Evolutionary conservation across 2,329 filamentous ascomycete genomes (phyloP), one percentile per base, ranked within the genome.

Genomic region (Fusarium algeriense): DNA sequence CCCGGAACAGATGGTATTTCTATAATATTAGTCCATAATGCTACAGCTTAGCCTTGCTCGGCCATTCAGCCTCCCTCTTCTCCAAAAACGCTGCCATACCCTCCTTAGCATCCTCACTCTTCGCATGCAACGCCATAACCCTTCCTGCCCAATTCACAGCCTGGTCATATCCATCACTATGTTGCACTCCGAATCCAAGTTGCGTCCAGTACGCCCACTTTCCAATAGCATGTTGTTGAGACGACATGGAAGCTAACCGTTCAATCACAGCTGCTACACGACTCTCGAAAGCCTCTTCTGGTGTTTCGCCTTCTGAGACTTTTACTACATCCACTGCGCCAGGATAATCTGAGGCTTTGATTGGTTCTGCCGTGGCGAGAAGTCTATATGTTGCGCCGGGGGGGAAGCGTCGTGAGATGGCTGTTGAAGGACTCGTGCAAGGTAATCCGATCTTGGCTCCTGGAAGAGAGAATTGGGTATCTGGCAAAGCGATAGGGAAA

Each of bases 161-260:
- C 12, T 48, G 41, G n/a, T 73, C 73, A 9, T 68, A 76, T 3
- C 70, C 74, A 58, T 76, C 73, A 6, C 64, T 44, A 3, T 56
- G 26, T 1, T 52, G 32, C 2, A 40, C 60, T 2, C 62, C 48
- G 6, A 76, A 65, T 0, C 64, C 64, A 13, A 76, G 37, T 19
- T 76, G 75, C 0, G 75, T 64, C 73, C 75, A 73, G 15, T 68
- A 76, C 2, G 75, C 71, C 75, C 75, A 76, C 54, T 76, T 76
- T 0, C 75, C 75, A 7, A 75, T 26, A 0, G 73, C 75, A 12
- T 75, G 72, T 12, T 73, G 70, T 17, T 73, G 73, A 1, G 73
- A 46, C 2, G 75, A 64, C 53, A 70, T 73, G 0, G n/a, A n/a
- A 4, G 43, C 58, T 6, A 76, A 10, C 5, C 40, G 57, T 15